A percentile compares a stretch with the other conserved stretches of the same genome.
Evolutionary conservation across 305 asterid species (phyloP).

Genomic region (Fraxinus floribunda): DNA sequence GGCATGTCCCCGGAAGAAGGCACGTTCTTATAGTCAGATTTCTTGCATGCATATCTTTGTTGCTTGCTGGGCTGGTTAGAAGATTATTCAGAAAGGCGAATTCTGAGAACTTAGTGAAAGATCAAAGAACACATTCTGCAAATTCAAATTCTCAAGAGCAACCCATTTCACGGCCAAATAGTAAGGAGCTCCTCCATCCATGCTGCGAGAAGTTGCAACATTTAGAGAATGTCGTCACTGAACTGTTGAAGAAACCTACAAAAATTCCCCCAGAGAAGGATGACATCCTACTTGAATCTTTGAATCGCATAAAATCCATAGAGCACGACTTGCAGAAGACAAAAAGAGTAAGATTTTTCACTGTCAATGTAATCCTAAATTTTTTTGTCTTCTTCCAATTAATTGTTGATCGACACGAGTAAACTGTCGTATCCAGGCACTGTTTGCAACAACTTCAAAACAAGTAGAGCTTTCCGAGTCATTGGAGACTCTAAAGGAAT

Average conservation of each 20-base stretch:
- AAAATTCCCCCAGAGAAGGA: slow-evolving; percentile 87
- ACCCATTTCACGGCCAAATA: slow-evolving; percentile 29
- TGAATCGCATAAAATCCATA: slow-evolving; percentile 84
- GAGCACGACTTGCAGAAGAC: slow-evolving; percentile 90
- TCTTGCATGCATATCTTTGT: slow-evolving; percentile 49
- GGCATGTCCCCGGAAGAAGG: slow-evolving; percentile 34
- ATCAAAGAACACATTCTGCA: slow-evolving; percentile 26
- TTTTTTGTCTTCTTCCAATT: slow-evolving; percentile 17
- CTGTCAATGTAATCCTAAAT: neutral
- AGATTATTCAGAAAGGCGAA: slow-evolving; percentile 38
- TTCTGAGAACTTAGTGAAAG: slow-evolving; percentile 25
- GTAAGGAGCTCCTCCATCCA: slow-evolving; percentile 57
- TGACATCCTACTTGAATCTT: slow-evolving; percentile 69
- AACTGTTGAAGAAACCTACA: slow-evolving; percentile 70
- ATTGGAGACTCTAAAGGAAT: slow-evolving; percentile 67
- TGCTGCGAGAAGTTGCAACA: slow-evolving; percentile 85
- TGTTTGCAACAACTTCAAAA: slow-evolving; percentile 76
- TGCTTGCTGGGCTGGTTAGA: slow-evolving; percentile 40
- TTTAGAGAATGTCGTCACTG: slow-evolving; percentile 67
- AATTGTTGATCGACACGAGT: slow-evolving; percentile 19
- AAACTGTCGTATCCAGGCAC: slow-evolving; percentile 46
- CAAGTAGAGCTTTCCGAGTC: slow-evolving; percentile 90
- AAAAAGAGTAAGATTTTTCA: slow-evolving; percentile 49
- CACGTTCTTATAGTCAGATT: slow-evolving; percentile 39
- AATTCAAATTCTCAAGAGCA: slow-evolving; percentile 36